A percentile compares a stretch with the other conserved stretches of the same genome.
These are phyloP conservation scores for Exophiala sp. DNA, from an alignment of 2,329 filamentous ascomycete genomes.

Conservation along the genomic window DNA sequence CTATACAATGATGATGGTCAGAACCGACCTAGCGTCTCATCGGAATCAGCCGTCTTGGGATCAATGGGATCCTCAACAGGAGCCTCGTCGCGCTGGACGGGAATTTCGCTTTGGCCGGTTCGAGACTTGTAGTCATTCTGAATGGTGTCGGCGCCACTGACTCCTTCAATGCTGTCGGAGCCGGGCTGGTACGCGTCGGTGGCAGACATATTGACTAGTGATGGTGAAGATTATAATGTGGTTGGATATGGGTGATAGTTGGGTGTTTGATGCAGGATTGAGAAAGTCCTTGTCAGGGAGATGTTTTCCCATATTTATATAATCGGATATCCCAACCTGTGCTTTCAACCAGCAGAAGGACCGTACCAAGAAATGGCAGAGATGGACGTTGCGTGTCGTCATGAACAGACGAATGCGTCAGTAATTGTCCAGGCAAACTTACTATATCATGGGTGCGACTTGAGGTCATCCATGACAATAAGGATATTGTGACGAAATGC, in stretches of 20 bases:
- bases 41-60: slow-evolving; percentile 43
- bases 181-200: slow-evolving; percentile 17
- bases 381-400: slow-evolving; percentile 6
- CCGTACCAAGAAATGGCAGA: not conserved
- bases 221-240: not conserved
- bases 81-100: slow-evolving; percentile 47
- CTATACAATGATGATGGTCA: not conserved
- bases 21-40: slow-evolving; percentile 44
- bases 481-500: not conserved
- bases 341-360: not conserved
- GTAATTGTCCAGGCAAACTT: not conserved
- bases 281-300: not conserved
- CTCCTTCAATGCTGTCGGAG: slow-evolving; percentile 13
- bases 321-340: not conserved
- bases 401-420: slow-evolving; percentile 5
- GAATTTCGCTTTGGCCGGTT: slow-evolving; percentile 45
- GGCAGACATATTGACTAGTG: slow-evolving; percentile 15
- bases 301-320: not conserved
- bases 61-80: slow-evolving; percentile 46
- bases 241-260: not conserved
- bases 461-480: not conserved
- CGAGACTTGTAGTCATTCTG: slow-evolving; percentile 49
- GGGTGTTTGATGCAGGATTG: not conserved
- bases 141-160: slow-evolving; percentile 17
- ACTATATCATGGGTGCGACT: not conserved